Base-by-base conservation (phyloP, 176 grass and related monocot genomes). In the Bonia amplexicaulis region DNA sequence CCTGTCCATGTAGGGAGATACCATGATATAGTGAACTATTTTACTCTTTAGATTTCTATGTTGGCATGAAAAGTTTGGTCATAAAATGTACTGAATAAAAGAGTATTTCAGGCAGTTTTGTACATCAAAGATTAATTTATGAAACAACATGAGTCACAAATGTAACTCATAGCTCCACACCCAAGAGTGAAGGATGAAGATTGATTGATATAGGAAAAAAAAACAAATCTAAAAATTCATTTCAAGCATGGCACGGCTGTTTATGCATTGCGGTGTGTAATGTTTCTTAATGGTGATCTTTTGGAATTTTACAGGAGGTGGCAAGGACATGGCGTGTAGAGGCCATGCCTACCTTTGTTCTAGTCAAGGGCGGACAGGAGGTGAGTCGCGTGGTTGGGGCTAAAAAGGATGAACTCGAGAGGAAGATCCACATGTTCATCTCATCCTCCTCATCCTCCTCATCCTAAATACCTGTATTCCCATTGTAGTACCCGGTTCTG, bases 401-500 rank as follows among this genome's bases (percentile, higher is more conserved):
- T 12, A 91, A 85, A 79, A 97, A 97, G 87, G 91, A 95, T 41
- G 92, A 97, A 22, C 92, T 97, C 20, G 92, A 97, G 86, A 95
- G 76, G 85, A 93, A 91, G 87, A 82, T 97, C 71, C 12, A 39
- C 31, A 90, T 72, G 80, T 87, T 89, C 82, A 90, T 69, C 57
- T 64, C 48, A 9, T 67, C 82, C 15, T 82, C n/a, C 7, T 81
- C 65, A 71, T 90, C 20, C 47, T 86, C n/a, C 7, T 81, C 65
- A 71, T 90, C 20, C 47, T 86, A 82, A 16, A 47, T 57, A 27
- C 73, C 13, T 66, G 37, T 22, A 55, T 40, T 78, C 33, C 55
- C 23, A 69, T 20, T 45, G 15, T 51, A 63, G 45, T 54, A 29
- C 44, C 57, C 22, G 52, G 74, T 19, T 67, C 48, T 75, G 35